These are phyloP conservation scores for Penicillium sp. DNA, from an alignment of 2,329 filamentous ascomycete genomes.

Conservation along the genomic window DNA sequence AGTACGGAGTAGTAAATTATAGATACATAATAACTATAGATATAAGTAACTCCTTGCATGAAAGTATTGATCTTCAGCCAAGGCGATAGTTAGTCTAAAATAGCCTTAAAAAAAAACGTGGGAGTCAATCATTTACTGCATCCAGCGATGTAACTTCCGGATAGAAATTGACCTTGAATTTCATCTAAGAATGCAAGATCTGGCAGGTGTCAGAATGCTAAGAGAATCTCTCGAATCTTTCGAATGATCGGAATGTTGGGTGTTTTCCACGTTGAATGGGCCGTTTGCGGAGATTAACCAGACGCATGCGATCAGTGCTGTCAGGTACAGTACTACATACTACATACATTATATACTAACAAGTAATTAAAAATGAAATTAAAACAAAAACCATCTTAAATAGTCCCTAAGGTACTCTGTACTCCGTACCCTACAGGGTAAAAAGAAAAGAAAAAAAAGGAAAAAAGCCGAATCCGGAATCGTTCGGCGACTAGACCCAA, in stretches of 20 bases:
- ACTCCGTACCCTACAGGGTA: too few species aligned
- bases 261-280: neutral
- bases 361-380: slow-evolving; percentile 2
- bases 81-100: neutral
- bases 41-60: neutral
- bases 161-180: neutral
- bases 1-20: neutral
- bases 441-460: neutral
- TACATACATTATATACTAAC: too few species aligned
- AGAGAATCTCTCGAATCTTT: neutral
- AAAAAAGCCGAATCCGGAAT: slow-evolving; percentile 2
- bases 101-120: neutral
- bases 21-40: neutral
- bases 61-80: neutral
- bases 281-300: neutral
- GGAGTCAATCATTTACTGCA: neutral
- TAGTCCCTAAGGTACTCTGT: too few species aligned
- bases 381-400: neutral
- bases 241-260: neutral
- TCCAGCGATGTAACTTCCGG: neutral
- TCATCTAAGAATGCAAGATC: neutral
- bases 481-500: slow-evolving; percentile 8
- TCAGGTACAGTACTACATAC: neutral
- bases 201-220: neutral
- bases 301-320: neutral